Evolutionary conservation across 306 rosid genomes (phyloP).

Genomic region (Lotus japonicus): DNA sequence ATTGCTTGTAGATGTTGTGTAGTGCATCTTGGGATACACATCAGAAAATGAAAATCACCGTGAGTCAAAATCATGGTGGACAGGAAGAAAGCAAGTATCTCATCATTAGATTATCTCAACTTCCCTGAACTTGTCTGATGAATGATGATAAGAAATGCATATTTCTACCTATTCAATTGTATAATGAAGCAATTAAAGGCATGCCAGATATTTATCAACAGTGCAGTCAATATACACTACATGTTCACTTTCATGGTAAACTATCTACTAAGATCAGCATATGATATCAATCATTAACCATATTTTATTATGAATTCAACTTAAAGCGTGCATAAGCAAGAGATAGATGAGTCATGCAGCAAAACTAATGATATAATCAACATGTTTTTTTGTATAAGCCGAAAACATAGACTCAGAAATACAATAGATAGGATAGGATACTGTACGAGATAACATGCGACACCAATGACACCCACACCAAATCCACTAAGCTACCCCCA

Average conservation of each 20-base stretch:
- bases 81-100: no score
- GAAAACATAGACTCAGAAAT: conserved; percentile 59
- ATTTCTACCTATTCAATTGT: neutral
- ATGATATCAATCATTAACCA: neutral
- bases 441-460: conserved; percentile 39
- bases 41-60: no score
- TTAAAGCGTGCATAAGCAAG: neutral
- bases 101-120: no score
- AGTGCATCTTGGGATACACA: no score
- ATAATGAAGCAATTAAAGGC: neutral
- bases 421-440: conserved; percentile 28
- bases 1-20: no score
- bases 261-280: neutral
- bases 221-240: no score
- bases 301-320: neutral
- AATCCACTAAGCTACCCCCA: conserved; percentile 44
- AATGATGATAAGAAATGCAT: neutral
- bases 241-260: no score
- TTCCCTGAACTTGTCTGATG: no score
- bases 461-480: conserved; percentile 64
- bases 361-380: conserved; percentile 30
- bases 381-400: conserved; percentile 42
- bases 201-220: neutral
- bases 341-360: neutral
- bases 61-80: no score